Conservation (phyloP, 2,329 filamentous ascomycete genomes). For the Allantophomopsis lycopodina region DNA sequence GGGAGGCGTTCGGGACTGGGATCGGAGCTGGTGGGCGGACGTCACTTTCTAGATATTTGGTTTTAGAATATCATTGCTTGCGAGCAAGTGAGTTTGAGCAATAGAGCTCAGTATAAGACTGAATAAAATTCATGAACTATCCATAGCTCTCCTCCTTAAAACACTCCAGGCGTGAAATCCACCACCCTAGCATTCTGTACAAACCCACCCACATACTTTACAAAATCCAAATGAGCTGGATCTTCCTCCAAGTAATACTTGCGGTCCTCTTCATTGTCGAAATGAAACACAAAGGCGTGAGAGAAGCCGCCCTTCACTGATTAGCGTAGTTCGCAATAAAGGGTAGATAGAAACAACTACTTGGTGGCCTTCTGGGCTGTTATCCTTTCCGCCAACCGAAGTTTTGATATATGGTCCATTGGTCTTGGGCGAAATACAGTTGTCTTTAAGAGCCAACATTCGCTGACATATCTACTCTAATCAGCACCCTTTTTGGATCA, state of each 20-base stretch:
- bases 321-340: not conserved
- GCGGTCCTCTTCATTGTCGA: constrained; percentile 48
- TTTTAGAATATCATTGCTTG: no score
- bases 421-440: constrained; percentile 43
- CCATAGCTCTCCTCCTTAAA: constrained; percentile 16
- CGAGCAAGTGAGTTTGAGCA: no score
- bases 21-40: constrained; percentile 1
- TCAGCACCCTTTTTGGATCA: not conserved
- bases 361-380: constrained; percentile 42
- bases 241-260: constrained; percentile 56
- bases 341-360: constrained; percentile 23
- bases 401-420: constrained; percentile 44
- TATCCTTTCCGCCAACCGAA: constrained; percentile 43
- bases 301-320: constrained; percentile 39
- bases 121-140: no score
- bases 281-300: constrained; percentile 56
- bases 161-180: constrained; percentile 39
- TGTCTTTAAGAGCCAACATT: constrained; percentile 40
- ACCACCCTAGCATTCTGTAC: constrained; percentile 39
- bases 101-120: no score
- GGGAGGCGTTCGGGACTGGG: constrained; percentile 12
- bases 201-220: constrained; percentile 29
- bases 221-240: constrained; percentile 45
- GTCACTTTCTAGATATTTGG: no score
- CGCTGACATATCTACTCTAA: constrained; percentile 31